Evolutionary conservation across 2,329 filamentous ascomycete genomes (phyloP).

Genomic region (Thyridium curvatum): DNA sequence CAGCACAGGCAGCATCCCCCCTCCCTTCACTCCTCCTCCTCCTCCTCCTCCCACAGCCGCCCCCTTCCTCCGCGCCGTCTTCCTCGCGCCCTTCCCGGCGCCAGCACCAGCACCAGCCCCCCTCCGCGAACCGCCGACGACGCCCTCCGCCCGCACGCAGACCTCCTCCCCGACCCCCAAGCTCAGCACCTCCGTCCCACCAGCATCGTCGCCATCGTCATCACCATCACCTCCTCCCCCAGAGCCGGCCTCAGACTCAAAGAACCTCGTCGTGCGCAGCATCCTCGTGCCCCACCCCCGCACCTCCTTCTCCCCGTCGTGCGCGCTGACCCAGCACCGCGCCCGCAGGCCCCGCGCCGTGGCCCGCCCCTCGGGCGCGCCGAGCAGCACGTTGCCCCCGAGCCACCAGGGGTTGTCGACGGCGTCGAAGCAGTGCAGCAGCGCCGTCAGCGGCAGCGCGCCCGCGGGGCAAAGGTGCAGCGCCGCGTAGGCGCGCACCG

Average conservation of each 20-base stretch:
- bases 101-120: not conserved
- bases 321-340: constrained; percentile 53
- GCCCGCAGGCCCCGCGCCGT: constrained; percentile 48
- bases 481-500: constrained; percentile 48
- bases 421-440: constrained; percentile 59
- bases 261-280: constrained; percentile 39
- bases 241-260: not conserved
- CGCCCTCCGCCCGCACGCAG: constrained; percentile 30
- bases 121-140: constrained; percentile 5
- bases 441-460: constrained; percentile 55
- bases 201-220: constrained; percentile 2
- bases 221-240: constrained; percentile 4
- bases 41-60: too few relatives aligned
- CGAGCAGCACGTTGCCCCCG: constrained; percentile 51
- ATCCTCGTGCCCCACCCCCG: constrained; percentile 44
- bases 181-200: constrained; percentile 32
- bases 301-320: constrained; percentile 54
- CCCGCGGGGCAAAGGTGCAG: constrained; percentile 47
- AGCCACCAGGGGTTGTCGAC: constrained; percentile 56
- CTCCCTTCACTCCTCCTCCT: not conserved
- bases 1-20: not conserved
- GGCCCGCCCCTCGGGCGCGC: constrained; percentile 49
- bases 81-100: not conserved
- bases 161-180: constrained; percentile 37
- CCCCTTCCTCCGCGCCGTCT: not conserved